Percentiles rank a stretch among this genome's conserved stretches.
Evolutionary conservation across 495 filamentous ascomycete species (phyloP).

Genomic region (Hamigera avellanea): DNA sequence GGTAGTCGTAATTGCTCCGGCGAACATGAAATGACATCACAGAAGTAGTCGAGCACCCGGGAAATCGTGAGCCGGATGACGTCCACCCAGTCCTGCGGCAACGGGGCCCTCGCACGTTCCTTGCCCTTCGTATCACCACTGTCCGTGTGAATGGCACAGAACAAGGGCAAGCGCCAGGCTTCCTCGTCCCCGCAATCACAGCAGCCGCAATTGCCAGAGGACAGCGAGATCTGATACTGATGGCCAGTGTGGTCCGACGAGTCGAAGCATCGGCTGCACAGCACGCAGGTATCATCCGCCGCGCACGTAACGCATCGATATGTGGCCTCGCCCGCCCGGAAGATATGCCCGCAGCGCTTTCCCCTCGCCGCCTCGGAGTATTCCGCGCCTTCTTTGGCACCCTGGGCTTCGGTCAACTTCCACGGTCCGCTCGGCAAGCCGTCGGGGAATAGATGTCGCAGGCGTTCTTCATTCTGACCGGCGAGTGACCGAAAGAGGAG

Average conservation of each 20-base stretch:
- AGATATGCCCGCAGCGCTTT: conserved; percentile 95
- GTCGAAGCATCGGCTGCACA: conserved; percentile 88
- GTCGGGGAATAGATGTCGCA: conserved; percentile 68
- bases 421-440: conserved; percentile 53
- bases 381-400: conserved; percentile 85
- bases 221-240: conserved; percentile 74
- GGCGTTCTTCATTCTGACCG: conserved; percentile 55
- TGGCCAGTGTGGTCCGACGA: conserved; percentile 92
- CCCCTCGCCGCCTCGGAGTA: conserved; percentile 88
- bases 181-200: conserved; percentile 95
- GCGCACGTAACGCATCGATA: conserved; percentile 92
- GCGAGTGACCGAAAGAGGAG: conserved; percentile 80
- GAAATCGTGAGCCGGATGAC: conserved; percentile 76
- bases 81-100: conserved; percentile 63
- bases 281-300: conserved; percentile 72
- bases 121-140: conserved; percentile 49
- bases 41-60: conserved; percentile 81
- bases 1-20: conserved; percentile 83
- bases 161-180: conserved; percentile 78
- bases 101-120: conserved; percentile 35
- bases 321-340: conserved; percentile 81
- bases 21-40: conserved; percentile 94
- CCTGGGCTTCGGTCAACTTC: conserved; percentile 76
- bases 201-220: conserved; percentile 83
- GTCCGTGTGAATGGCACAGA: conserved; percentile 86